Evolutionary conservation across 2,329 filamentous ascomycete genomes (phyloP).

Genomic region (Neonectria sp.): DNA sequence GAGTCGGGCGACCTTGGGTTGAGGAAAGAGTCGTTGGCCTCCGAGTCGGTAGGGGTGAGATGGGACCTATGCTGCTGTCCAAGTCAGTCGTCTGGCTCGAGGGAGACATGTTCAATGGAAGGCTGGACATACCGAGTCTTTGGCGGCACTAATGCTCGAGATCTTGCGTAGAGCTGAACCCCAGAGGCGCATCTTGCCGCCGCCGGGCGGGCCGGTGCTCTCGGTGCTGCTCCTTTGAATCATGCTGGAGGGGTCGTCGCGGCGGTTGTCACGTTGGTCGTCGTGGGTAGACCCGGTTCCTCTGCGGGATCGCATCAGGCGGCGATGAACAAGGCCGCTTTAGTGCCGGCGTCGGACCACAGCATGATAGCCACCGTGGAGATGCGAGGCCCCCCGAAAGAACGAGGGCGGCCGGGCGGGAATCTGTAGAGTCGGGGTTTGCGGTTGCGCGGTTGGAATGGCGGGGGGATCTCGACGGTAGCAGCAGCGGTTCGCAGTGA

Average conservation of each 20-base stretch:
- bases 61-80: conserved; percentile 19
- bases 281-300: conserved; percentile 33
- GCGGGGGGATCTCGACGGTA: not conserved
- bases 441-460: not conserved
- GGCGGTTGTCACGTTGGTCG: conserved; percentile 27
- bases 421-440: not conserved
- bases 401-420: conserved; percentile 32
- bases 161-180: conserved; percentile 40
- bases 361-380: conserved; percentile 45
- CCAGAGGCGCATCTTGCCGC: conserved; percentile 43
- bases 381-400: conserved; percentile 40
- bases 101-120: not conserved
- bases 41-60: conserved; percentile 39
- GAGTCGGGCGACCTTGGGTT: conserved; percentile 44
- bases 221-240: conserved; percentile 52
- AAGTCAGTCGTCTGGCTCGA: not conserved
- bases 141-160: conserved; percentile 38
- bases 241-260: conserved; percentile 39
- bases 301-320: conserved; percentile 44
- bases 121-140: conserved; percentile 35
- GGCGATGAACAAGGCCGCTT: conserved; percentile 42
- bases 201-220: conserved; percentile 37
- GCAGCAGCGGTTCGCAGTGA: not conserved
- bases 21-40: conserved; percentile 49
- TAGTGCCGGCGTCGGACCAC: conserved; percentile 43